phyloP scores from a whole-genome alignment of 106 monocot genomes.

The Cymbidium sinense region DNA sequence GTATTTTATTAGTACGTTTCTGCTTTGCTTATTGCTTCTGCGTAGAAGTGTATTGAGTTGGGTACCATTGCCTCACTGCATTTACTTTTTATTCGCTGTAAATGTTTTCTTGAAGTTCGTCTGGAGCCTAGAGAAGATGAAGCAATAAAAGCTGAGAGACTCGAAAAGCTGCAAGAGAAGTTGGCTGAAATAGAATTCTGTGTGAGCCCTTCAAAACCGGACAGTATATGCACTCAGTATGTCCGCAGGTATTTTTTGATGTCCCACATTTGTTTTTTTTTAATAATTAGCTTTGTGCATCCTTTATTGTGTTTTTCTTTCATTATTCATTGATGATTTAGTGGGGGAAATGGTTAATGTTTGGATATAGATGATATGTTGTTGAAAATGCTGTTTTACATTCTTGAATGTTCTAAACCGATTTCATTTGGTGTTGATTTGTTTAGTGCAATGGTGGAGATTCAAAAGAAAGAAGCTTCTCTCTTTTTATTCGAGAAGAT shows the following conservation, averaged over 20 bases:
- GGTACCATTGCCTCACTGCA: not conserved
- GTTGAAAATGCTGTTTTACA: not conserved
- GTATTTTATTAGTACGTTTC: not conserved
- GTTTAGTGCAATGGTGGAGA: slow-evolving; percentile 60
- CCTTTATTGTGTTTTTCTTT: not conserved
- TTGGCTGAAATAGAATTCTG: slow-evolving; percentile 7
- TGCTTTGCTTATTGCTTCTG: not conserved
- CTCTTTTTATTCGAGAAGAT: slow-evolving; percentile 51
- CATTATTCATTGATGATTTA: not conserved
- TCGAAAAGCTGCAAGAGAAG: not conserved
- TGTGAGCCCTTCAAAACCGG: not conserved
- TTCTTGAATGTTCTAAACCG: not conserved
- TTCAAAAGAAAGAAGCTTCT: slow-evolving; percentile 45
- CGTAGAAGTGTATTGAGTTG: not conserved
- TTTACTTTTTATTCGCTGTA: not conserved
- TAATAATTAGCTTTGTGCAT: not conserved
- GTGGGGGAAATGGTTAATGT: not conserved
- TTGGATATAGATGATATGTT: not conserved
- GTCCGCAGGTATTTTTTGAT: not conserved
- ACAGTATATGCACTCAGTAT: slow-evolving; percentile 1
- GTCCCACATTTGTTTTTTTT: not conserved
- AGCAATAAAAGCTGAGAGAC: not conserved
- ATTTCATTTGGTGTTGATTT: not conserved
- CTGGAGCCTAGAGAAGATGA: slow-evolving; percentile 1
- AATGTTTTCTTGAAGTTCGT: not conserved